Base-by-base conservation (phyloP, 345 rosid genomes). In the Moricandia arvensis region DNA sequence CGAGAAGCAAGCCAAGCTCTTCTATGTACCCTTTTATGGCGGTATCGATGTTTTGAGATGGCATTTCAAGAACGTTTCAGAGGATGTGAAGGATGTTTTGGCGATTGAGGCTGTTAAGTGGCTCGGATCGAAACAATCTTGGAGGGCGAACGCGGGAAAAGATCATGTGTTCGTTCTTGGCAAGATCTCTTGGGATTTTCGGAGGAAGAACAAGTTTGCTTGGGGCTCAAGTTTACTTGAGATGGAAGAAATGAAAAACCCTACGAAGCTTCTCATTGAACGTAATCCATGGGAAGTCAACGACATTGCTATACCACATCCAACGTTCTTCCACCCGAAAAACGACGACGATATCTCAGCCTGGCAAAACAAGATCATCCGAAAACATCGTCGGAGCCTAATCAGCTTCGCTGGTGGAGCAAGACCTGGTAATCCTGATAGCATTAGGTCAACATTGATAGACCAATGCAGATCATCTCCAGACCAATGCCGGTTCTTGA, bases 161-260 rank as follows among this genome's bases (percentile, higher is more conserved):
- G 96, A 94, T 80, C 96, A 93, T n/a, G 98, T 87, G 1, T 86
- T 93, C n/a, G 97, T 88, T 27, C 66, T 91, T 34, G 96, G 94
- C 3, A 93, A 91, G 68, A 79, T 90, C 62, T 87, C 98, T 29
- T 91, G 96, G 97, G 98, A 93, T 85, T 93, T 93, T 80, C 80
- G 97, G 75, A 88, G 97, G 74, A 60, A 13, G 0, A 3, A 51
- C n/a, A 76, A 78, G 11, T 62, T 80, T 76, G 71, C 86, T 15
- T 91, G 98, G 96, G 97, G 98, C 0, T 87, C 87, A 43, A 82
- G 81, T 29, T 84, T 94, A 63, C 85, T 94, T 7, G 84, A 86
- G 80, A 79, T 85, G 26, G 78, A 86, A 24, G 86, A 88, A 81
- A 88, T 93, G 97, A 86, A 91, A 67, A 91, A 90, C 74, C 89